A percentile compares a stretch with the other conserved stretches of the same genome.
phyloP scores from a whole-genome alignment of 2,329 filamentous ascomycete genomes.

The Aspergillus flavus region DNA sequence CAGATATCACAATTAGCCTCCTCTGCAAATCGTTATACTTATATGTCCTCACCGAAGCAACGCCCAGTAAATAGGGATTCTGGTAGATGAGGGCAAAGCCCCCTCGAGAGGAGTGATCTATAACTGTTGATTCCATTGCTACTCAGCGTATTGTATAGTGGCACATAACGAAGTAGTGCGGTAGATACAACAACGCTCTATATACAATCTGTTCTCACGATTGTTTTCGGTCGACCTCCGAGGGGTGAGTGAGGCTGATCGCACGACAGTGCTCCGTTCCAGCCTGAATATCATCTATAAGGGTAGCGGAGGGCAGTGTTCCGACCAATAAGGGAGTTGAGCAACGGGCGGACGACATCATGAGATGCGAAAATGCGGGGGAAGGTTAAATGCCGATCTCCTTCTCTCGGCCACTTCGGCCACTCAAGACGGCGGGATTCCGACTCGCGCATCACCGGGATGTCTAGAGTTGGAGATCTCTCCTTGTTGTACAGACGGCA shows the following conservation, averaged over 20 bases:
- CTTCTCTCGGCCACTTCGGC: not conserved
- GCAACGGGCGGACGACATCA: not conserved
- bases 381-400: not conserved
- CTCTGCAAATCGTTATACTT: not conserved
- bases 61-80: constrained; percentile 50
- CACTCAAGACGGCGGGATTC: not conserved
- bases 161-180: not conserved
- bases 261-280: constrained; percentile 22
- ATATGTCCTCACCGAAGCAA: constrained; percentile 41
- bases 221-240: not conserved
- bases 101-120: constrained; percentile 20
- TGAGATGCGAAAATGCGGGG: constrained; percentile 11
- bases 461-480: not conserved
- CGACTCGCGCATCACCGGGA: not conserved
- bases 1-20: not conserved
- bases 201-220: not conserved
- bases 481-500: not conserved
- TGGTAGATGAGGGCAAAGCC: constrained; percentile 34
- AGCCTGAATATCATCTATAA: not conserved
- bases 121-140: constrained; percentile 21
- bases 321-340: constrained; percentile 1
- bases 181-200: not conserved
- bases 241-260: not conserved
- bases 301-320: constrained; percentile 10
- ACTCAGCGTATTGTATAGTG: not conserved